Percentiles rank a stretch among this genome's conserved stretches.
Evolutionary conservation across 2,329 filamentous ascomycete species (phyloP).

Genomic region (Alternaria burnsii): DNA sequence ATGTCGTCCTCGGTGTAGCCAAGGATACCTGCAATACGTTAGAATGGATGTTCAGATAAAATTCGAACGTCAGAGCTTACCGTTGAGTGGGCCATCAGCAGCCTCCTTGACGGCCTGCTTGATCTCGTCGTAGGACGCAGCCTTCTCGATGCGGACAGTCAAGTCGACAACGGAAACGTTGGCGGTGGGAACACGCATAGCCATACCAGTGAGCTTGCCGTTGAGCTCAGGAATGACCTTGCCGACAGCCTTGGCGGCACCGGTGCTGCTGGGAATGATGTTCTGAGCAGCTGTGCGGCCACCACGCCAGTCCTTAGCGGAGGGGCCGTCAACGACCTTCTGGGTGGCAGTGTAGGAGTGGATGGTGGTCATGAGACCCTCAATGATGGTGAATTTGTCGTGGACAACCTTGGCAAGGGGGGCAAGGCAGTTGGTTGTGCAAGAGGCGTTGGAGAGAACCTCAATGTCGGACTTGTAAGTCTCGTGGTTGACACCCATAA

Average conservation of each 20-base stretch:
- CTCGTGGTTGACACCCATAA: slow-evolving; percentile 98
- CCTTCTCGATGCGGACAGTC: slow-evolving; percentile 93
- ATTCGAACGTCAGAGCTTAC: slow-evolving; percentile 59
- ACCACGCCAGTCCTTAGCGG: slow-evolving; percentile 98
- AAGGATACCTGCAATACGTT: slow-evolving; percentile 73
- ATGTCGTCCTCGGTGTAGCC: slow-evolving; percentile 97
- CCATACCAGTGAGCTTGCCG: slow-evolving; percentile 99
- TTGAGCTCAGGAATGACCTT: slow-evolving; percentile 99
- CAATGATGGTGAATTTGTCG: slow-evolving; percentile 96
- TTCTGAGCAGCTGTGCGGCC: slow-evolving; percentile 98
- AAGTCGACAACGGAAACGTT: slow-evolving; percentile 99
- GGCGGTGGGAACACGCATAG: slow-evolving; percentile 97
- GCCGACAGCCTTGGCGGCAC: slow-evolving; percentile 99
- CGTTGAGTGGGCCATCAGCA: slow-evolving; percentile 83
- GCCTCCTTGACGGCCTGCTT: slow-evolving; percentile 88
- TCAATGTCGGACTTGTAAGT: slow-evolving; percentile 88
- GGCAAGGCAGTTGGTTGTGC: slow-evolving; percentile 99
- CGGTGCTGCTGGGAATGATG: slow-evolving; percentile 99
- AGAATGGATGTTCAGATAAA: slow-evolving; percentile 12
- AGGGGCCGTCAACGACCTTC: slow-evolving; percentile 99
- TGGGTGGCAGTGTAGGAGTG: slow-evolving; percentile 99
- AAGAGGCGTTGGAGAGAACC: slow-evolving; percentile 98
- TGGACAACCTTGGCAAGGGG: slow-evolving; percentile 99
- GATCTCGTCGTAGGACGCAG: slow-evolving; percentile 87
- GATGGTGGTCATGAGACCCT: slow-evolving; percentile 99